Evolutionary conservation across 805 yeast genomes (phyloP).

Genomic region (Saccharomyces mikatae): DNA sequence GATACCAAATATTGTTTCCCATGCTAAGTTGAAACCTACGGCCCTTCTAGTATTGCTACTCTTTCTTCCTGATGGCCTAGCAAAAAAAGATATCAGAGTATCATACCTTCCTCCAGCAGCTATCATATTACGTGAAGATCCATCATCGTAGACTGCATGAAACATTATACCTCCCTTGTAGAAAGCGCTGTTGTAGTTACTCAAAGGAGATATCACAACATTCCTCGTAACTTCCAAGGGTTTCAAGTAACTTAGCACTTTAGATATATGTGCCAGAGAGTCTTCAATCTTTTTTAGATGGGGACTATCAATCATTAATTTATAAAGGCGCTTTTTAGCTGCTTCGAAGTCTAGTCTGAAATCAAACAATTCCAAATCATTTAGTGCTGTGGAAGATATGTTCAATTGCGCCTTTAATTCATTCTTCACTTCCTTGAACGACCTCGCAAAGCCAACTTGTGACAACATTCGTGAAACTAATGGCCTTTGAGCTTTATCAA

Average conservation of each 20-base stretch:
- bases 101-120: slow-evolving; percentile 97
- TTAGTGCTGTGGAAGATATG: slow-evolving; percentile 71
- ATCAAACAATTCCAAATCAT: slow-evolving; percentile 74
- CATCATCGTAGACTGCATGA: slow-evolving; percentile 67
- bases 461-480: slow-evolving; percentile 67
- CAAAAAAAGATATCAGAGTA: slow-evolving; percentile 53
- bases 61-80: slow-evolving; percentile 43
- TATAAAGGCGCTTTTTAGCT: slow-evolving; percentile 55
- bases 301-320: slow-evolving; percentile 69
- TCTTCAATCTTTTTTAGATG: slow-evolving; percentile 51
- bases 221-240: slow-evolving; percentile 52
- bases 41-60: slow-evolving; percentile 41
- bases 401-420: slow-evolving; percentile 58
- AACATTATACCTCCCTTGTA: slow-evolving; percentile 82
- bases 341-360: slow-evolving; percentile 62
- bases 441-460: slow-evolving; percentile 63
- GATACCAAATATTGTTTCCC: slow-evolving; percentile 52
- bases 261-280: slow-evolving; percentile 52
- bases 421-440: slow-evolving; percentile 48
- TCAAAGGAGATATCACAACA: slow-evolving; percentile 67
- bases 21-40: slow-evolving; percentile 81
- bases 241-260: slow-evolving; percentile 46
- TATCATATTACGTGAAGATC: slow-evolving; percentile 40
- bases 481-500: slow-evolving; percentile 63
- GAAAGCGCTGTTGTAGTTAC: slow-evolving; percentile 74